Base-by-base conservation (phyloP, 1,284 basidiomycete species). In the Tetrapyrgos nigripes region DNA sequence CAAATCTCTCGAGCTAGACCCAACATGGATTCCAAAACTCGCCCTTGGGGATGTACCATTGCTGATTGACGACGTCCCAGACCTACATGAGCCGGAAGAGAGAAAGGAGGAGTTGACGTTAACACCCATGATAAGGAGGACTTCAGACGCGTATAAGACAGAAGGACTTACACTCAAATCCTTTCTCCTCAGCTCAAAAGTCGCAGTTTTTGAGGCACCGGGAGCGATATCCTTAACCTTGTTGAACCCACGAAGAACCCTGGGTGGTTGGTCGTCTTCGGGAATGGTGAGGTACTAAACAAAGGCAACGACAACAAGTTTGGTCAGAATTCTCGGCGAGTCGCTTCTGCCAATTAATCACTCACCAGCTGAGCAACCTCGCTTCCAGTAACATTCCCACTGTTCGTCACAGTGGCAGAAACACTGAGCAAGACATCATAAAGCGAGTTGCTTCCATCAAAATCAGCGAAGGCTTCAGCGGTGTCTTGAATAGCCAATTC, bases 341-440 rank as follows among this genome's bases (percentile, higher is more conserved):
- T n/a, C n/a, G n/a, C n/a, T n/a, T n/a, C n/a, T n/a, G n/a, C n/a
- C n/a, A n/a, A n/a, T n/a, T n/a, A n/a, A n/a, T n/a, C n/a, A 57
- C 55, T 26, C 13, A 57, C 55, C 27, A 51, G 37, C 23, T 57
- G 55, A 21, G 55, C 55, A 35, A 47, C 49, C 35, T 57, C 55
- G 9, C 55, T 56, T 23, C 55, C 55, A 23, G 55, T 50, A 33
- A 50, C 47, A 28, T 56, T 56, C 9, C 55, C 55, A 11, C 47
- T 29, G 19, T 56, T 56, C 9, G 55, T 56, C 10, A 56, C 33
- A 1, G 40, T 45, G 3, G 55, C 55, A n/a, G 48, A 28, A 10
- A 37, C 55, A n/a, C 37, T 44, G 48, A 56, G 50, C 26, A 56
- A 19, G 4, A 56, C 55, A 21, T 56, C 55, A 28, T 56, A 56